phyloP scores from a whole-genome alignment of 192 early-diverging fungal genomes.

The Diversispora epigaea region DNA sequence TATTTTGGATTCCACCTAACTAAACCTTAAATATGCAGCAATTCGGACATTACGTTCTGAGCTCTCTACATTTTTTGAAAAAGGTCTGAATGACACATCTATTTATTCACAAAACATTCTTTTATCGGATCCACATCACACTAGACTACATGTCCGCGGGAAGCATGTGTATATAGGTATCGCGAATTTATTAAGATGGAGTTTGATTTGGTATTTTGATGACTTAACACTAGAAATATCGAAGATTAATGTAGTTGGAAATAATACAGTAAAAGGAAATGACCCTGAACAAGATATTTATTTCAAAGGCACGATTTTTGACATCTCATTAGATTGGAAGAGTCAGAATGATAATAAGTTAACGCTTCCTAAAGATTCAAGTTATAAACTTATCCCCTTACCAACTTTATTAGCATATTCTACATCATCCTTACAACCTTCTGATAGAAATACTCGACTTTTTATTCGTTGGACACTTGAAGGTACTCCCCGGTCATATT shows the following conservation, averaged over 20 bases:
- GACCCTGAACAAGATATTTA: constrained; percentile 27
- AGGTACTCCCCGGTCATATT: constrained; percentile 10
- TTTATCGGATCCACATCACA: constrained; percentile 56
- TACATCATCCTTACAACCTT: background rate
- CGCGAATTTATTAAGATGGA: constrained; percentile 55
- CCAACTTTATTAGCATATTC: background rate
- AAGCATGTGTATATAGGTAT: constrained; percentile 50
- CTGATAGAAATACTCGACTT: constrained; percentile 28
- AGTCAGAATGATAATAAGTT: background rate
- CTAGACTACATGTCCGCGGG: constrained; percentile 48
- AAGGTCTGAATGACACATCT: constrained; percentile 44
- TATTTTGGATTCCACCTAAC: too few species aligned
- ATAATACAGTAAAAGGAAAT: constrained; percentile 13
- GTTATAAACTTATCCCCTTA: background rate
- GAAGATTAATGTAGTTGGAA: constrained; percentile 43
- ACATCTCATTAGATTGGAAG: background rate
- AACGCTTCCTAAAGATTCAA: background rate
- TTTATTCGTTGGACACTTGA: constrained; percentile 28
- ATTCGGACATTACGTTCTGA: constrained; percentile 51
- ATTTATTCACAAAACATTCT: constrained; percentile 54
- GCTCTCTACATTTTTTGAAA: constrained; percentile 52
- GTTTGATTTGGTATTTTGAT: constrained; percentile 54
- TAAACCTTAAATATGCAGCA: constrained; percentile 34
- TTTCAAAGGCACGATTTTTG: background rate
- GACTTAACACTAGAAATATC: constrained; percentile 49